phyloP scores from a whole-genome alignment of 2,329 filamentous ascomycete genomes.

The Colletotrichum lentis region DNA sequence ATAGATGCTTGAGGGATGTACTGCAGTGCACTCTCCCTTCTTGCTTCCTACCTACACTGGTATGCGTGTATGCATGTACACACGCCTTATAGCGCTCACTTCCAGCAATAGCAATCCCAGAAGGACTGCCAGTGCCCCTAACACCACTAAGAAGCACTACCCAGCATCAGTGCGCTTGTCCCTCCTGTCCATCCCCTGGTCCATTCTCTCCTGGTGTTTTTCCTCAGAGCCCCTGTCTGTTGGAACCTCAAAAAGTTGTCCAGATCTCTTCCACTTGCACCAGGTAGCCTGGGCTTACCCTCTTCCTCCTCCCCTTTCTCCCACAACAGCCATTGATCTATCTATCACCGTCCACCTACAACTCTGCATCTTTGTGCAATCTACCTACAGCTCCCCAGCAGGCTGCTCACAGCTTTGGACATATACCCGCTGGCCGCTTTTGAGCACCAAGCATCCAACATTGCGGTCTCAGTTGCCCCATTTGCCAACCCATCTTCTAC shows the following conservation, averaged over 20 bases:
- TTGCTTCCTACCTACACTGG: too few species aligned
- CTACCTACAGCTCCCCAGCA: conserved; percentile 6
- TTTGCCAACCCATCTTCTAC: conserved; percentile 11
- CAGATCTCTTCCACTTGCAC: conserved; percentile 25
- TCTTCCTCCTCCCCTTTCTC: conserved; percentile 13
- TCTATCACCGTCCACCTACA: conserved; percentile 20
- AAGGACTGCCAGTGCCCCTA: not conserved
- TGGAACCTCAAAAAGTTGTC: conserved; percentile 38
- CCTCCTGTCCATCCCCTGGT: conserved; percentile 11
- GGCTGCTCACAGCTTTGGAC: conserved; percentile 24
- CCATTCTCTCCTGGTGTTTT: conserved; percentile 29
- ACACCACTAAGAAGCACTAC: too few species aligned
- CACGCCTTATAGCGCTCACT: not conserved
- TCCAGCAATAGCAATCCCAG: not conserved
- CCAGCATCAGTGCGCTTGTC: conserved; percentile 14
- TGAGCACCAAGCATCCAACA: conserved; percentile 4
- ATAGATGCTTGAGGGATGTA: too few species aligned
- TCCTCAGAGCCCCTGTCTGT: conserved; percentile 33
- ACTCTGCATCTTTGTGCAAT: conserved; percentile 28
- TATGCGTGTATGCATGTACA: not conserved
- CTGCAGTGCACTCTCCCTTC: too few species aligned
- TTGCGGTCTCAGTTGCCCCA: not conserved
- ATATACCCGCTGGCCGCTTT: conserved; percentile 18
- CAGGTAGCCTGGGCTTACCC: conserved; percentile 10
- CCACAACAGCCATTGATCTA: conserved; percentile 23